Evolutionary conservation across 176 grass and related monocot genomes (phyloP).

Genomic region (Elaeis guineensis): DNA sequence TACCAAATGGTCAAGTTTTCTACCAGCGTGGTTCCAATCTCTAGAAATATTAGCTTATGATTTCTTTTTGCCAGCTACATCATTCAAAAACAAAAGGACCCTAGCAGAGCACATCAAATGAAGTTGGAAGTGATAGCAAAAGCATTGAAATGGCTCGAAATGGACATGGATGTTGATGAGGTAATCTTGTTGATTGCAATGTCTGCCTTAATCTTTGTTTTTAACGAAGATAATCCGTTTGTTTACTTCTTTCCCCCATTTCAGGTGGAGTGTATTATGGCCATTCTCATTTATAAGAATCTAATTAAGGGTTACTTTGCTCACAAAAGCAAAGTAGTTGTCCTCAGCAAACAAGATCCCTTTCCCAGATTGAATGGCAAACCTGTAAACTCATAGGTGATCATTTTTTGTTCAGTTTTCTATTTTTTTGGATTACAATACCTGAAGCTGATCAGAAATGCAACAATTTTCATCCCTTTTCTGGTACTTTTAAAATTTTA

Average conservation of each 20-base stretch:
- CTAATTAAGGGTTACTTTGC: constrained; percentile 90
- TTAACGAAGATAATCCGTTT: too few species aligned
- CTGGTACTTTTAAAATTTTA: too few species aligned
- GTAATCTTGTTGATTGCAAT: constrained; percentile 23
- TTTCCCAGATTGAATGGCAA: constrained; percentile 90
- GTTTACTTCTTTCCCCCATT: background rate
- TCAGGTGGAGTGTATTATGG: constrained; percentile 84
- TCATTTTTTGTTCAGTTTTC: background rate
- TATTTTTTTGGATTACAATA: too few species aligned
- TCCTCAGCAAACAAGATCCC: constrained; percentile 93
- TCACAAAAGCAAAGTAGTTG: constrained; percentile 94
- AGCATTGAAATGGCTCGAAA: constrained; percentile 89
- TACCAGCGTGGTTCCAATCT: too few species aligned
- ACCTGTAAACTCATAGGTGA: constrained; percentile 34
- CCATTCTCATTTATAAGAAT: constrained; percentile 95
- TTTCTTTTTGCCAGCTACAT: constrained; percentile 15
- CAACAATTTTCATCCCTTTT: too few species aligned
- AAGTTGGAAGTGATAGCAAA: constrained; percentile 70
- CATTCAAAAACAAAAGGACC: constrained; percentile 88
- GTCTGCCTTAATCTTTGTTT: background rate
- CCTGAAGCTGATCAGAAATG: too few species aligned
- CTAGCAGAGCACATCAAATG: constrained; percentile 81
- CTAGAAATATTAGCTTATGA: too few species aligned
- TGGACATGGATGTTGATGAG: constrained; percentile 91
- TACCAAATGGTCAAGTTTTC: too few species aligned